phyloP scores from a whole-genome alignment of 768 basidiomycete genomes.

The Pluteus cervinus region DNA sequence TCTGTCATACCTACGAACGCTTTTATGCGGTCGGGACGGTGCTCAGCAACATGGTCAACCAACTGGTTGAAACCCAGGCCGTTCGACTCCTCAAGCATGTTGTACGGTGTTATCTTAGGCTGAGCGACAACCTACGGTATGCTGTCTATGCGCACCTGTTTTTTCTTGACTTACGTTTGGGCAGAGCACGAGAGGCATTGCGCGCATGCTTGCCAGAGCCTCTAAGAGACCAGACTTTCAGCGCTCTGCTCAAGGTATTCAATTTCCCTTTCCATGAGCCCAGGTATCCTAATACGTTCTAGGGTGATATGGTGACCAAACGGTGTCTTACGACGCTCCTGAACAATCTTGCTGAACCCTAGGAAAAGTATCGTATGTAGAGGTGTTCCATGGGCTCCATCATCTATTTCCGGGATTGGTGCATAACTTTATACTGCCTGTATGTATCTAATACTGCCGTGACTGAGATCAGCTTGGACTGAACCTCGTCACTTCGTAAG shows the following conservation, averaged over 20 bases:
- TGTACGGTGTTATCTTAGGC: slow-evolving; percentile 90
- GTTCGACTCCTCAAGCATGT: slow-evolving; percentile 96
- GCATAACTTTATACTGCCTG: slow-evolving; percentile 5
- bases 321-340: slow-evolving; percentile 86
- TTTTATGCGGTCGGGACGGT: slow-evolving; percentile 99
- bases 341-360: slow-evolving; percentile 79
- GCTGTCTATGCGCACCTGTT: slow-evolving; percentile 16
- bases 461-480: slow-evolving; percentile 4
- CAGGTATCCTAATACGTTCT: slow-evolving; percentile 12
- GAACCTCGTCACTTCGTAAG: too few species aligned
- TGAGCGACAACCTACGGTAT: slow-evolving; percentile 93
- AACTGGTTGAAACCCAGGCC: slow-evolving; percentile 96
- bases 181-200: slow-evolving; percentile 90
- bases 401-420: slow-evolving; percentile 1
- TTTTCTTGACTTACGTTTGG: slow-evolving; percentile 8
- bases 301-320: slow-evolving; percentile 99
- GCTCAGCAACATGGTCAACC: slow-evolving; percentile 97
- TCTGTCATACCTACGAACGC: slow-evolving; percentile 99
- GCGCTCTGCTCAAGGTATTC: slow-evolving; percentile 78
- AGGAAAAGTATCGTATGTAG: slow-evolving; percentile 12
- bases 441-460: slow-evolving; percentile 6
- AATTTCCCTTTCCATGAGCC: neutral
- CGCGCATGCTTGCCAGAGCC: slow-evolving; percentile 95
- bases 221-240: slow-evolving; percentile 90
- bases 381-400: slow-evolving; percentile 13